Evolutionary conservation across 305 asterid genomes (phyloP).

Genomic region (Solanum hybrid): DNA sequence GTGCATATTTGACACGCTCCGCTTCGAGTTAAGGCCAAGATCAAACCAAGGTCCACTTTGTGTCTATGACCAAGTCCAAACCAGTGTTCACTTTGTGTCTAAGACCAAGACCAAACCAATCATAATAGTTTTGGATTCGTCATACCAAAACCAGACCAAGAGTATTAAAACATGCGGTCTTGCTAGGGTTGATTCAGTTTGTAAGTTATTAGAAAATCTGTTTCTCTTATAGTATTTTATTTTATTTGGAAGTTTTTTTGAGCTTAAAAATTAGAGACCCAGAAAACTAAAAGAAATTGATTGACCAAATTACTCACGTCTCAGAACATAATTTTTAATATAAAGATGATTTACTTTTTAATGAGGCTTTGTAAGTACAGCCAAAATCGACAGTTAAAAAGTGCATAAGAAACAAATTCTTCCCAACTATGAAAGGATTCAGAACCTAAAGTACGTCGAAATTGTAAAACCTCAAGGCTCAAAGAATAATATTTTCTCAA

Average conservation of each 20-base stretch:
- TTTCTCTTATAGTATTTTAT: background rate
- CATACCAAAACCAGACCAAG: background rate
- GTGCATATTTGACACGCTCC: background rate
- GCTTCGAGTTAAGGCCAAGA: background rate
- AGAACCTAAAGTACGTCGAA: background rate
- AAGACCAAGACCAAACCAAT: background rate
- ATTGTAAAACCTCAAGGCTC: background rate
- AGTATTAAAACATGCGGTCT: background rate
- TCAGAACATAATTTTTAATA: background rate
- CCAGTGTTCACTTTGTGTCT: background rate
- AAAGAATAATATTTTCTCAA: background rate
- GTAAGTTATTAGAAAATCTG: background rate
- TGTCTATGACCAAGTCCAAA: background rate
- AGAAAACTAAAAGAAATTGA: background rate
- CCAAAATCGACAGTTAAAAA: background rate
- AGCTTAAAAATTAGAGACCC: background rate
- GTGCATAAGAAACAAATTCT: background rate
- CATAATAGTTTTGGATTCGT: background rate
- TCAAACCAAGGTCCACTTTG: background rate
- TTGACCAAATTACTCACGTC: background rate
- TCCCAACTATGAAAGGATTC: background rate
- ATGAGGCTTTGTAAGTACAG: background rate
- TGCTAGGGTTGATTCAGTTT: background rate
- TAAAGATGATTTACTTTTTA: background rate
- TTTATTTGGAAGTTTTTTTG: background rate